phyloP scores from a whole-genome alignment of 441 rosid species.

The Euphorbia corollata region DNA sequence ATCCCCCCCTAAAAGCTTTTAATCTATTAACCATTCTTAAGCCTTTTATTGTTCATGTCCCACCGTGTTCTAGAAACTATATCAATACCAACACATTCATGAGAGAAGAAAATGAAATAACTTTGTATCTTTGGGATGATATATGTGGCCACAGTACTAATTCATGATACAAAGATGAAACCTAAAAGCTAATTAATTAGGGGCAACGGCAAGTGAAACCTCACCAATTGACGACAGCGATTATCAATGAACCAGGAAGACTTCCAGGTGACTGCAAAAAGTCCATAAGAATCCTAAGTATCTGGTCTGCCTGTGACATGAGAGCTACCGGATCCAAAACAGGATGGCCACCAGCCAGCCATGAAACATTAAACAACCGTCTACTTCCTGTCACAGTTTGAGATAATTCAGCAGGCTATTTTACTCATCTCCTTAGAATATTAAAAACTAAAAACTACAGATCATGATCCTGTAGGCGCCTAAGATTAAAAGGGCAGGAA shows the following conservation, averaged over 20 bases:
- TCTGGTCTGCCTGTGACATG: constrained; percentile 66
- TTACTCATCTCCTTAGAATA: constrained; percentile 8
- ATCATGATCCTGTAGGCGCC: constrained; percentile 11
- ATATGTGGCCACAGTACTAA: not conserved
- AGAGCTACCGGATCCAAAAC: constrained; percentile 60
- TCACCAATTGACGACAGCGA: constrained; percentile 78
- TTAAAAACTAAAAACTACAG: constrained; percentile 1
- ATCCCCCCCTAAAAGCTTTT: not conserved
- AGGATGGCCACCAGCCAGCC: constrained; percentile 76
- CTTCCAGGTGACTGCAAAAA: constrained; percentile 53
- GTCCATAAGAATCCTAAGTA: constrained; percentile 51
- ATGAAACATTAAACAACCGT: constrained; percentile 60
- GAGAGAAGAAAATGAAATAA: not conserved
- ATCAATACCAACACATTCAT: not conserved
- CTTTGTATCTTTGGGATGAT: not conserved
- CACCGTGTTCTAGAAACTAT: not conserved
- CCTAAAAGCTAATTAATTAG: constrained; percentile 15
- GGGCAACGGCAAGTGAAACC: constrained; percentile 27
- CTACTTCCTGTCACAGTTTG: constrained; percentile 46
- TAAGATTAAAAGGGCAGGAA: not conserved
- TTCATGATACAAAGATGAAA: not conserved
- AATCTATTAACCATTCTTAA: not conserved
- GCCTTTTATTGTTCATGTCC: not conserved
- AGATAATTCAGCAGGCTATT: constrained; percentile 23
- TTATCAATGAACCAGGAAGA: constrained; percentile 64